These are phyloP conservation scores for Aspergillus luchuensis DNA, from an alignment of 2,329 filamentous ascomycete genomes.

Conservation along the genomic window DNA sequence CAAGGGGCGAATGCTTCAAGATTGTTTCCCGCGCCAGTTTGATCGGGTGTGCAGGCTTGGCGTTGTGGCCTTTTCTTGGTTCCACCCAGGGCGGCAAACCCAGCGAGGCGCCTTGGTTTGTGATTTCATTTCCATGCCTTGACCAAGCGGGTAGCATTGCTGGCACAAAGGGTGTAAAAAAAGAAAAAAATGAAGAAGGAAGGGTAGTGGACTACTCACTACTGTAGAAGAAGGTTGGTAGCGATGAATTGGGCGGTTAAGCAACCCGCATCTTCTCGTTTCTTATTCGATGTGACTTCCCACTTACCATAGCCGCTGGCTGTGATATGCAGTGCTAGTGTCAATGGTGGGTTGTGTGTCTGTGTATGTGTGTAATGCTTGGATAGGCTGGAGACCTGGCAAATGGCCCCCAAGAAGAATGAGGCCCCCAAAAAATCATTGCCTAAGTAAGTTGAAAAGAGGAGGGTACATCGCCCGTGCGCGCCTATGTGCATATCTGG, in stretches of 20 bases:
- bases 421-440: conserved; percentile 2
- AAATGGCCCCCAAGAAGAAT: conserved; percentile 7
- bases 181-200: neutral
- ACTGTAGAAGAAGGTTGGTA: neutral
- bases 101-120: neutral
- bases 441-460: neutral
- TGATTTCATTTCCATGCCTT: neutral
- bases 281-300: neutral
- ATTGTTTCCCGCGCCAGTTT: conserved; percentile 39
- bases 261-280: neutral
- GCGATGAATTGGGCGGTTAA: neutral
- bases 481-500: neutral
- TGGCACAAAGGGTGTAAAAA: neutral
- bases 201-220: neutral
- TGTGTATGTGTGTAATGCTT: neutral
- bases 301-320: conserved; percentile 8
- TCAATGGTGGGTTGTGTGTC: neutral
- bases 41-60: conserved; percentile 32
- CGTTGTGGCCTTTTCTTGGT: conserved; percentile 15
- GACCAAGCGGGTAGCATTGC: neutral
- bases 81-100: conserved; percentile 9
- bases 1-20: conserved; percentile 38
- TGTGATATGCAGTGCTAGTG: neutral
- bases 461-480: neutral
- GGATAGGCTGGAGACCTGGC: conserved; percentile 1